A percentile compares a stretch with the other conserved stretches of the same genome.
Evolutionary conservation across 768 basidiomycete species (phyloP).

Genomic region (Leccinum truebloodii): DNA sequence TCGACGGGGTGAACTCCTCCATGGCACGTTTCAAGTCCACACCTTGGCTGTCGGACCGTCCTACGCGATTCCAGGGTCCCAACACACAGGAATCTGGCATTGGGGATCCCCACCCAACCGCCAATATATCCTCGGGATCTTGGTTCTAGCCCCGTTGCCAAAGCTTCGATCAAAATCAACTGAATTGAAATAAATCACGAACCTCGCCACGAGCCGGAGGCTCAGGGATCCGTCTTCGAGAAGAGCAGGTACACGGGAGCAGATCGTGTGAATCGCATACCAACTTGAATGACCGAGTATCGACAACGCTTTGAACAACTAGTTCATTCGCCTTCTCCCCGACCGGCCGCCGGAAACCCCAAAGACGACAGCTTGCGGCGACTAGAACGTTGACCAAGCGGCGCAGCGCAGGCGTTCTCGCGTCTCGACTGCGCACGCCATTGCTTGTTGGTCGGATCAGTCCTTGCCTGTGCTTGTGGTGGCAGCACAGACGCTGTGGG

Average conservation of each 20-base stretch:
- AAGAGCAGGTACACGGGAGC: not conserved
- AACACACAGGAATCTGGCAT: not conserved
- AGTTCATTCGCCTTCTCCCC: not conserved
- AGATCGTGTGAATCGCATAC: not conserved
- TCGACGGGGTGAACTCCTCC: not conserved
- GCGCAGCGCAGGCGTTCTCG: not conserved
- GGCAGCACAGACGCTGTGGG: too few species aligned
- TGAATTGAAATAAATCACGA: not conserved
- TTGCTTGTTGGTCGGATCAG: too few species aligned
- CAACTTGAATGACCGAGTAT: not conserved
- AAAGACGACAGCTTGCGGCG: not conserved
- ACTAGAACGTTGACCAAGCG: not conserved
- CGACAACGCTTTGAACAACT: not conserved
- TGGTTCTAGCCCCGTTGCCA: not conserved
- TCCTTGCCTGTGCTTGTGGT: too few species aligned
- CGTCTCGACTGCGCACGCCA: not conserved
- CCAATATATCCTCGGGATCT: not conserved
- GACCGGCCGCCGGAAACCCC: not conserved
- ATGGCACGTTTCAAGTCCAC: not conserved
- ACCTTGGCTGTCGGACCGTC: not conserved
- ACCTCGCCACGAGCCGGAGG: not conserved
- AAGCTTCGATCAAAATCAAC: not conserved
- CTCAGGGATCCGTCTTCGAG: not conserved
- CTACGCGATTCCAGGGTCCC: not conserved
- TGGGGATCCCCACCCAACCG: not conserved